These are phyloP conservation scores for Lenwebbia sp. DNA, from an alignment of 345 rosid species.

Conservation along the genomic window DNA sequence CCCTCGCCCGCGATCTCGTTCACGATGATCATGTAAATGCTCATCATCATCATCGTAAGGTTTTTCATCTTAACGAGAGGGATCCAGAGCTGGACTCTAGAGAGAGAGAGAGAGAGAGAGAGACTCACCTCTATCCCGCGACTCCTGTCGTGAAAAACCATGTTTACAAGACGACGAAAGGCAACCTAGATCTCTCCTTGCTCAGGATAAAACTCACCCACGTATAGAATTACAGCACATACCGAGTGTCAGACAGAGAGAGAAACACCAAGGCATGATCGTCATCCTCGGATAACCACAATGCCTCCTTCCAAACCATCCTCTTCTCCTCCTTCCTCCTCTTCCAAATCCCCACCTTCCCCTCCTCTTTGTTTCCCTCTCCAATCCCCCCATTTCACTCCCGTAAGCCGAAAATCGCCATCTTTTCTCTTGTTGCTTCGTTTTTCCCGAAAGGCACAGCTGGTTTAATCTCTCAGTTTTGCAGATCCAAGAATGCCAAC, in stretches of 20 bases:
- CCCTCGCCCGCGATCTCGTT: background rate
- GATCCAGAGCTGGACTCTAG: background rate
- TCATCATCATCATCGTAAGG: background rate
- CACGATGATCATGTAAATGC: background rate
- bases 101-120: background rate
- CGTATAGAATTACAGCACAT: background rate
- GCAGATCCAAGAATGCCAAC: slow-evolving; percentile 84
- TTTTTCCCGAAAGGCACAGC: background rate
- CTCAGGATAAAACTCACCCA: background rate
- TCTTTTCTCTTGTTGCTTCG: background rate
- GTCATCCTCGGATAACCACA: background rate
- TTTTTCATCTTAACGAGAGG: background rate
- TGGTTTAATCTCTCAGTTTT: background rate
- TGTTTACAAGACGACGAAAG: background rate
- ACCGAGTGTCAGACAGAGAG: background rate
- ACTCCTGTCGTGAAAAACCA: background rate
- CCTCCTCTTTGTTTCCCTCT: slow-evolving; percentile 21
- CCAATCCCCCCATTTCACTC: slow-evolving; percentile 53
- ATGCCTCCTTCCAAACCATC: slow-evolving; percentile 50
- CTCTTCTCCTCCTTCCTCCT: slow-evolving; percentile 53
- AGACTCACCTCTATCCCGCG: background rate
- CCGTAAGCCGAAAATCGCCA: slow-evolving; percentile 38
- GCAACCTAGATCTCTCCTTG: background rate
- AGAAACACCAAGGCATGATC: background rate
- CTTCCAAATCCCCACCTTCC: slow-evolving; percentile 36